Base-by-base conservation (phyloP, 2,329 filamentous ascomycete species). In the Fusarium nelsonii region DNA sequence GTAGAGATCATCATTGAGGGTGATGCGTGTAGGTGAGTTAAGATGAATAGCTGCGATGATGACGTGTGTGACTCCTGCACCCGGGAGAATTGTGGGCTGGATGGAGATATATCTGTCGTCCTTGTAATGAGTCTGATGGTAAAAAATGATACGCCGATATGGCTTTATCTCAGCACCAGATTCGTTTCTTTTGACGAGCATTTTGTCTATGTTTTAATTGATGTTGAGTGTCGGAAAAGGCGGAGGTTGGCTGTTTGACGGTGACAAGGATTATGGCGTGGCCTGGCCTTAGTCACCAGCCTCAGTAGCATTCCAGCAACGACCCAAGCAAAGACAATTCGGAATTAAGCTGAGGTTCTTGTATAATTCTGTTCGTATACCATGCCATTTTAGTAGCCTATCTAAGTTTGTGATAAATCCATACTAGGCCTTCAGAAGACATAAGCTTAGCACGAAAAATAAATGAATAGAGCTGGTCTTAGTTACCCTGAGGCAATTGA, bases 31-130 rank as follows among this genome's bases (percentile, higher is more conserved):
- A 12, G 79, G 78, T 8, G 86, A 83, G 77, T 94, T 93, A 65
- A 97, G 81, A 76, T 97, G 93, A 52, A 97, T 88, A 0, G 93
- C 93, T 2, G 91, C 92, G 43, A 97, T 80, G 65, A 97, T 93
- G 52, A 97, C 84, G 80, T 97, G 93, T 0, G 93, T 96, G 18
- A 85, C 78, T 20, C 82, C 79, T 26, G 85, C 80, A 20, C 76
- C 74, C 2, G 81, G 70, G 36, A 81, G 75, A 18, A 78, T 79
- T 52, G 86, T 73, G 26, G 84, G 84, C 2, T 86, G 80, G 67
- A 87, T 80, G 2, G 84, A 85, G 60, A 87, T 81, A 39, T 84
- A 83, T 14, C 74, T 68, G 5, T 79, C 77, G 0, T 71, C 62
- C 7, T 68, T 66, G 57, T 82, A 79, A 48, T 85, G 84, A 4